Evolutionary conservation across 805 yeast genomes (phyloP), one percentile per base, ranked within the genome.

Genomic region (Candida pseudoglaebosa): DNA sequence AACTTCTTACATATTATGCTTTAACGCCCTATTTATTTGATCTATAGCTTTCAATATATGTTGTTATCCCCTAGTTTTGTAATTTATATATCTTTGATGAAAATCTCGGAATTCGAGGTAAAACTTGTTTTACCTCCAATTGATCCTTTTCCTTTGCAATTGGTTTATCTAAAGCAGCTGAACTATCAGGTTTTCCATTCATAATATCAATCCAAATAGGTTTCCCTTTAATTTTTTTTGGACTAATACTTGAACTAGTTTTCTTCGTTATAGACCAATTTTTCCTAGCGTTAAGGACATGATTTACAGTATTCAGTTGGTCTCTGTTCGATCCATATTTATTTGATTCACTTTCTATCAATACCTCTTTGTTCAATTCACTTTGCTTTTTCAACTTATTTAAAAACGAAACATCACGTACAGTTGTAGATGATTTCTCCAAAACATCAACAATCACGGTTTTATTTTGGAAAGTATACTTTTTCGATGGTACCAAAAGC

Each of bases 351-450:
- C 26, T 26, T 8, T n/a, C n/a, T n/a, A n/a, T n/a, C n/a, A n/a
- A n/a, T n/a, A n/a, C n/a, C n/a, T n/a, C n/a, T n/a, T n/a, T 4
- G 14, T 17, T 21, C 16, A n/a, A n/a, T 24, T 17, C 28, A 18
- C 19, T n/a, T 15, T 21, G 34, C 9, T 16, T 17, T 41, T n/a
- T 43, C 43, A 38, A 51, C 47, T 28, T 49, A 37, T 13, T 38
- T 48, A 26, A 19, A 26, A 15, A 24, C 3, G 65, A 53, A 3
- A 70, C 51, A 47, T 72, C 74, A 29, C 76, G 47, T 41, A 62
- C 68, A 41, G 52, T 63, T 9, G 48, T 47, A 4, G 61, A 63
- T n/a, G 59, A 24, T 9, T 54, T 46, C 16, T 56, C 66, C 17
- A 44, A 53, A 8, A 69, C 40, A 37, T 61, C 63, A 7, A 67